These are phyloP conservation scores for Lentithecium fluviatile DNA, from an alignment of 495 filamentous ascomycete species.

Conservation along the genomic window DNA sequence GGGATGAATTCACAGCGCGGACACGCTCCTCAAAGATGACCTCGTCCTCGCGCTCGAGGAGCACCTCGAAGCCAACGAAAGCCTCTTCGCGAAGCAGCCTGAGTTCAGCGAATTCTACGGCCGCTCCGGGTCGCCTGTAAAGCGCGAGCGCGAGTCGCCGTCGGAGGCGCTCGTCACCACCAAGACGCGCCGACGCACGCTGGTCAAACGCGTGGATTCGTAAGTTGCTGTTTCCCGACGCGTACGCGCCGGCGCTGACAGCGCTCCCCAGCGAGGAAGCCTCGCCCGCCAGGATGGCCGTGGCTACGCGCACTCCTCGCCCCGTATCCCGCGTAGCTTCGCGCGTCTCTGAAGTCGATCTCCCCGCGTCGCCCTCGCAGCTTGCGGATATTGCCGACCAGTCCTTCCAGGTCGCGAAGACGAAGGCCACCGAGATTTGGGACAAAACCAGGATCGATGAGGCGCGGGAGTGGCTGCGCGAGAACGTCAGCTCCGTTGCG, in stretches of 20 bases:
- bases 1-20: slow-evolving; percentile 54
- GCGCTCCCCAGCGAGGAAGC: slow-evolving; percentile 16
- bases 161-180: slow-evolving; percentile 43
- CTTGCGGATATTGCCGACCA: slow-evolving; percentile 82
- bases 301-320: slow-evolving; percentile 56
- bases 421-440: slow-evolving; percentile 49
- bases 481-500: slow-evolving; percentile 47
- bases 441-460: slow-evolving; percentile 51
- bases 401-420: slow-evolving; percentile 63
- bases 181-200: slow-evolving; percentile 39
- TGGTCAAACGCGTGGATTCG: slow-evolving; percentile 14
- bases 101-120: slow-evolving; percentile 74
- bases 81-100: slow-evolving; percentile 60
- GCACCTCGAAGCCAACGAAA: slow-evolving; percentile 65
- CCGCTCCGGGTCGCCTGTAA: slow-evolving; percentile 72
- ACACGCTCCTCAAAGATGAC: slow-evolving; percentile 74
- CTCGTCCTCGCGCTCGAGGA: slow-evolving; percentile 74
- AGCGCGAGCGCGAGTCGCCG: slow-evolving; percentile 58
- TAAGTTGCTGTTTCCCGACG: slow-evolving; percentile 39
- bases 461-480: slow-evolving; percentile 52
- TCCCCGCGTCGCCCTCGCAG: slow-evolving; percentile 82
- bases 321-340: slow-evolving; percentile 54
- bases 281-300: slow-evolving; percentile 25
- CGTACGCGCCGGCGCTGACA: slow-evolving; percentile 33
- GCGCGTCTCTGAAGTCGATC: slow-evolving; percentile 38